Evolutionary conservation across 352 stramenopile genomes (phyloP).

Genomic region (Globisporangium uncinulatum): DNA sequence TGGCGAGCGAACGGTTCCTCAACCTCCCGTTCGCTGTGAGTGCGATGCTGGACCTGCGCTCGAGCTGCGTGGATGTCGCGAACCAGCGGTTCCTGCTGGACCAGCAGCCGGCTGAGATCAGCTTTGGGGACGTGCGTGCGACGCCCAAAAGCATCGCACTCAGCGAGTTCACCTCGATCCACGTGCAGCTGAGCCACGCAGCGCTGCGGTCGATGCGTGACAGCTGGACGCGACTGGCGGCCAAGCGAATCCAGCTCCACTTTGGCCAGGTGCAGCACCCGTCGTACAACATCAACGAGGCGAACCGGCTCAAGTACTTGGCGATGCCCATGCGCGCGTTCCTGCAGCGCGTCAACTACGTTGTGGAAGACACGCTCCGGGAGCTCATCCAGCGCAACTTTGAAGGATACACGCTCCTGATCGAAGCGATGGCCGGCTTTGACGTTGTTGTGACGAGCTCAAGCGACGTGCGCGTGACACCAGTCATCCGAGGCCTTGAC

Average conservation of each 20-base stretch:
- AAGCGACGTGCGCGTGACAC: constrained; percentile 34
- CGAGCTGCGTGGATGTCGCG: constrained; percentile 59
- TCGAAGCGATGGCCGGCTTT: constrained; percentile 66
- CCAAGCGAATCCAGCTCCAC: constrained; percentile 70
- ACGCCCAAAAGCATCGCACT: constrained; percentile 64
- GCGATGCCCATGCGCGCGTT: constrained; percentile 45
- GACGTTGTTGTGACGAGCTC: constrained; percentile 43
- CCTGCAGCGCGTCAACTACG: constrained; percentile 78
- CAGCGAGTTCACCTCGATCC: constrained; percentile 59
- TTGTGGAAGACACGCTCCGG: constrained; percentile 69
- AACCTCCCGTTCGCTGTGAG: constrained; percentile 64
- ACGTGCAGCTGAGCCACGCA: constrained; percentile 65
- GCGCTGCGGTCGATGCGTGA: constrained; percentile 74
- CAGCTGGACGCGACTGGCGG: constrained; percentile 61
- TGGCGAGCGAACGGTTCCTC: constrained; percentile 62
- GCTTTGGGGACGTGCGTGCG: constrained; percentile 43
- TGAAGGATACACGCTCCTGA: constrained; percentile 51
- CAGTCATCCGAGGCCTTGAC: not conserved
- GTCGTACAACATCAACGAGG: constrained; percentile 56
- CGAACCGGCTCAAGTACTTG: constrained; percentile 68
- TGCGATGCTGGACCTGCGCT: constrained; percentile 69
- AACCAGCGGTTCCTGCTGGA: constrained; percentile 59
- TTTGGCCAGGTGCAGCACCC: constrained; percentile 45
- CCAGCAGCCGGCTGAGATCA: constrained; percentile 58
- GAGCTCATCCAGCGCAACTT: constrained; percentile 67